A percentile compares a stretch with the other conserved stretches of the same genome.
phyloP scores from a whole-genome alignment of 805 yeast genomes.

The Nakazawaea ambrosiae region DNA sequence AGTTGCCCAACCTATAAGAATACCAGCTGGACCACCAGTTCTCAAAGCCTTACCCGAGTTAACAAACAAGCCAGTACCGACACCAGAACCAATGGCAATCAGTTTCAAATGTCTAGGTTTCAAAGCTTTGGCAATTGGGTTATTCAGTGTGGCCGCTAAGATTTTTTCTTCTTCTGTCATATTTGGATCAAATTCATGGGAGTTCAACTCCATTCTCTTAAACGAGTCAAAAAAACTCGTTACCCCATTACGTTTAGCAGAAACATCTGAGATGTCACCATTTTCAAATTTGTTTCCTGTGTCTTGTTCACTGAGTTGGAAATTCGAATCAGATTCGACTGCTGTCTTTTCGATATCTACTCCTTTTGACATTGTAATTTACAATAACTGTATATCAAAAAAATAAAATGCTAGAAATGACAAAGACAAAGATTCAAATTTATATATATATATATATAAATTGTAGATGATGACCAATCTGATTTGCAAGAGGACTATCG shows the following conservation, averaged over 20 bases:
- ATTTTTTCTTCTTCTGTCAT: slow-evolving; percentile 11
- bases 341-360: slow-evolving; percentile 4
- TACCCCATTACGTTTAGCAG: neutral
- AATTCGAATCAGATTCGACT: neutral
- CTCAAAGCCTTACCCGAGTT: slow-evolving; percentile 56
- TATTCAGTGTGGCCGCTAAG: slow-evolving; percentile 5
- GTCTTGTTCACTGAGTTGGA: slow-evolving; percentile 1
- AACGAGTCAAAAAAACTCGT: slow-evolving; percentile 8
- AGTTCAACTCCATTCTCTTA: slow-evolving; percentile 10
- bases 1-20: slow-evolving; percentile 48
- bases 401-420: no score
- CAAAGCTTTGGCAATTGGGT: slow-evolving; percentile 37
- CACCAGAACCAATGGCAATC: slow-evolving; percentile 63
- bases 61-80: slow-evolving; percentile 64
- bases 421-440: no score
- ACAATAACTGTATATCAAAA: no score
- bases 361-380: slow-evolving; percentile 1
- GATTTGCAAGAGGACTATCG: no score
- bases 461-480: no score
- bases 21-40: slow-evolving; percentile 60
- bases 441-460: no score
- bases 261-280: slow-evolving; percentile 7
- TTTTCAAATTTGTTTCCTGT: slow-evolving; percentile 1
- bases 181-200: slow-evolving; percentile 2
- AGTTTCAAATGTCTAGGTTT: slow-evolving; percentile 48